phyloP scores from a whole-genome alignment of 1,284 basidiomycete species.

The Moesziomyces parantarcticus region DNA sequence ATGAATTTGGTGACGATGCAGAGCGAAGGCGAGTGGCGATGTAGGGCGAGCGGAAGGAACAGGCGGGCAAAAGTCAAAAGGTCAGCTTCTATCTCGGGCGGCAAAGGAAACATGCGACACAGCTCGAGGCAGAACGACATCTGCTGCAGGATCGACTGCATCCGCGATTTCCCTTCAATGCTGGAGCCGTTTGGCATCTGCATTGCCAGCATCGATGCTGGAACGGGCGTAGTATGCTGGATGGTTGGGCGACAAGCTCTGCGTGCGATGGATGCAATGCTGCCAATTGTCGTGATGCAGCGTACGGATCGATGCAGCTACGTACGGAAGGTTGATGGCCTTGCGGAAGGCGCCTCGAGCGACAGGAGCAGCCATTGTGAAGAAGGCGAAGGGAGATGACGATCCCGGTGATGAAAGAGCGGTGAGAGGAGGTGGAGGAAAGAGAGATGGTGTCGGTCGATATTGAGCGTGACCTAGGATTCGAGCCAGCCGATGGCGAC shows the following conservation, averaged over 20 bases:
- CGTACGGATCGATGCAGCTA: constrained; percentile 7
- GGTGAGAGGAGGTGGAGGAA: constrained; percentile 35
- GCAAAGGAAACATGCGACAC: not conserved
- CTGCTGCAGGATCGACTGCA: too few relatives aligned
- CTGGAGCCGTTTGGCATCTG: too few relatives aligned
- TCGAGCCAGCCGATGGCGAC: constrained; percentile 21
- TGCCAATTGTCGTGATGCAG: not conserved
- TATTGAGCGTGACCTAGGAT: constrained; percentile 2
- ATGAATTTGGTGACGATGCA: not conserved
- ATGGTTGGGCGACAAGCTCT: too few relatives aligned
- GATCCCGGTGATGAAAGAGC: constrained; percentile 13
- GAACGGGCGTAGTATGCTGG: too few relatives aligned
- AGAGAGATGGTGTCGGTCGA: constrained; percentile 16
- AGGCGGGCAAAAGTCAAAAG: not conserved
- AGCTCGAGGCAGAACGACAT: not conserved
- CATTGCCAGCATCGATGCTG: too few relatives aligned
- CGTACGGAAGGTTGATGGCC: constrained; percentile 77
- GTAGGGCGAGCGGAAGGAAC: not conserved
- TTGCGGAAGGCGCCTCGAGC: constrained; percentile 63
- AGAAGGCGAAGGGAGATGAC: constrained; percentile 11
- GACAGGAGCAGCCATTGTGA: constrained; percentile 55
- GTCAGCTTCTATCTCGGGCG: constrained; percentile 8
- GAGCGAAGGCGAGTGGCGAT: not conserved
- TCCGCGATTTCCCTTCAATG: too few relatives aligned
- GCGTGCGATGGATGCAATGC: constrained; percentile 2